phyloP scores from a whole-genome alignment of 164 flowering plant genomes.

The Magnolia sinica region DNA sequence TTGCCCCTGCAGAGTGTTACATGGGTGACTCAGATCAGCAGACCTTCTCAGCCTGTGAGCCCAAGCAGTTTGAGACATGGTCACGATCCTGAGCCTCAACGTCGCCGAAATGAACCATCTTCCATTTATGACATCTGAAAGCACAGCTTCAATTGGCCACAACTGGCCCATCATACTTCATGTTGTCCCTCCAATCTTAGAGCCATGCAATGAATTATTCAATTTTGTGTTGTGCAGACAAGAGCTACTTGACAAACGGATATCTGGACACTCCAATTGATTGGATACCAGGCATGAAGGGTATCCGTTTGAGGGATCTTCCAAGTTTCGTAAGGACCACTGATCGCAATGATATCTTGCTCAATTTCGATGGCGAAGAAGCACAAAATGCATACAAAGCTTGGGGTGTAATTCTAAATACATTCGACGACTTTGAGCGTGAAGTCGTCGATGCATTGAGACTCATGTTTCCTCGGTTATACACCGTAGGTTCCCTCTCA shows the following conservation, averaged over 20 bases:
- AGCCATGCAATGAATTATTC: too few relatives aligned
- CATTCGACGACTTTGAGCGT: slow-evolving; percentile 24
- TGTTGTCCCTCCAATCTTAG: too few relatives aligned
- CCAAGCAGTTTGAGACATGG: too few relatives aligned
- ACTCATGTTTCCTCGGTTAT: slow-evolving; percentile 15
- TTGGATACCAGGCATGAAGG: slow-evolving; percentile 38
- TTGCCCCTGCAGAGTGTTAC: too few relatives aligned
- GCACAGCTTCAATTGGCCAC: too few relatives aligned
- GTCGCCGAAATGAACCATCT: too few relatives aligned
- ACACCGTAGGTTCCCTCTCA: slow-evolving; percentile 7
- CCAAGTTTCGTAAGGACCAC: slow-evolving; percentile 37
- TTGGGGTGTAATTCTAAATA: slow-evolving; percentile 20
- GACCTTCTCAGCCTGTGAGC: too few relatives aligned
- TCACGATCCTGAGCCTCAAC: too few relatives aligned
- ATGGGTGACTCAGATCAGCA: too few relatives aligned
- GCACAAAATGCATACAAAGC: slow-evolving; percentile 9
- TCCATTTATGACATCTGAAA: too few relatives aligned
- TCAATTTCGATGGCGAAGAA: slow-evolving; percentile 26
- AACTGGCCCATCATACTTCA: too few relatives aligned
- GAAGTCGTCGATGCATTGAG: slow-evolving; percentile 22
- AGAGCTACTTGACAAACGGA: slow-evolving; percentile 32
- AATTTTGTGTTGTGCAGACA: slow-evolving; percentile 22
- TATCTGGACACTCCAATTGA: slow-evolving; percentile 32
- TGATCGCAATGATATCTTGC: slow-evolving; percentile 23
- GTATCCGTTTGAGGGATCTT: slow-evolving; percentile 34